A percentile compares a stretch with the other conserved stretches of the same genome.
These are phyloP conservation scores for Gynochthodes officinalis DNA, from an alignment of 257 asterid species.

Conservation along the genomic window DNA sequence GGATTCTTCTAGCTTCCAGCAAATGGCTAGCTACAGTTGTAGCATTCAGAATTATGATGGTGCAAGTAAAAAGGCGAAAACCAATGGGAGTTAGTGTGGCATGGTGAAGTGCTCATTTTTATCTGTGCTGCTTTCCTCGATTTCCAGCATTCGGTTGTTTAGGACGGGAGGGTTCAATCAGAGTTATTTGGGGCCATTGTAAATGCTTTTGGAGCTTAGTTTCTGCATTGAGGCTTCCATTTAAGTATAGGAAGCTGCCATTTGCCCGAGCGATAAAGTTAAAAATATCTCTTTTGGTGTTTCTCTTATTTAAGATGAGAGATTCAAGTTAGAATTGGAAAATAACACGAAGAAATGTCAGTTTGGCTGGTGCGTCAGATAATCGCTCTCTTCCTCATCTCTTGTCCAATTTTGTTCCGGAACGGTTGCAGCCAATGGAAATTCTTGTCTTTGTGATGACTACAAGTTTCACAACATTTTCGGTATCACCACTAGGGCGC, in stretches of 20 bases:
- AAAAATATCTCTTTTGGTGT: neutral
- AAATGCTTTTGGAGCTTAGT: neutral
- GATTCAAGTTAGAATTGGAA: too few relatives aligned
- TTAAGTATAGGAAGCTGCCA: conserved; percentile 47
- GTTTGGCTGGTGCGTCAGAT: too few relatives aligned
- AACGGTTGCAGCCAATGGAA: too few relatives aligned
- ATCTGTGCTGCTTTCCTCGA: neutral
- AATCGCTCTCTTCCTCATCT: too few relatives aligned
- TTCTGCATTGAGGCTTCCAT: conserved; percentile 37
- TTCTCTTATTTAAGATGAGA: too few relatives aligned
- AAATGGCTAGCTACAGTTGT: conserved; percentile 20
- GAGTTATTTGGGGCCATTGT: neutral
- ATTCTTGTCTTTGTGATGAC: too few relatives aligned
- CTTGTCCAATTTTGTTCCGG: too few relatives aligned
- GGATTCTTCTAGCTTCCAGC: conserved; percentile 24
- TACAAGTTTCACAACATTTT: too few relatives aligned
- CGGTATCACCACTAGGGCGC: too few relatives aligned
- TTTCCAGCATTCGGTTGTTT: conserved; percentile 12
- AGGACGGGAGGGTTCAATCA: conserved; percentile 10
- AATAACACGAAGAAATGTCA: too few relatives aligned
- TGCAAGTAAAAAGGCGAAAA: conserved; percentile 46
- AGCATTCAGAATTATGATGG: conserved; percentile 26
- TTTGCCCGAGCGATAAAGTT: neutral
- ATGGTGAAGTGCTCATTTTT: neutral
- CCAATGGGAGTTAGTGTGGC: conserved; percentile 28